These are phyloP conservation scores for Pseudonectria buxi DNA, from an alignment of 2,329 filamentous ascomycete genomes.

Conservation along the genomic window DNA sequence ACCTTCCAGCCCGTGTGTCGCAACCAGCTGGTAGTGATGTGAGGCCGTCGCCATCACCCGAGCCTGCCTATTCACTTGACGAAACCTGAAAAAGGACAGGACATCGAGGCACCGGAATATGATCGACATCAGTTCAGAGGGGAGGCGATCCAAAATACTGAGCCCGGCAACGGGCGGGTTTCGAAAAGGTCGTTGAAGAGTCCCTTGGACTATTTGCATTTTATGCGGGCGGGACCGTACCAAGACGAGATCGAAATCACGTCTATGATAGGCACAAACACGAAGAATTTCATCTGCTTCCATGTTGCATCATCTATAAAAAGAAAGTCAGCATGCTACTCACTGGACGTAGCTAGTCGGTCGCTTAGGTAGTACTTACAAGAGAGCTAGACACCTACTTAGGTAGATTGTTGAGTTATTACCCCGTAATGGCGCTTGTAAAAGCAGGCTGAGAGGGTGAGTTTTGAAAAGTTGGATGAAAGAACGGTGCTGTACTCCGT, in stretches of 20 bases:
- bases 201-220: not conserved
- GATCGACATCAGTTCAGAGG: not conserved
- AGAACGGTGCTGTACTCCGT: too few species aligned
- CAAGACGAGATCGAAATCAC: conserved; percentile 1
- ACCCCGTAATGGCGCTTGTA: too few species aligned
- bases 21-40: conserved; percentile 1
- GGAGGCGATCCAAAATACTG: not conserved
- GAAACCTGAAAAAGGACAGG: not conserved
- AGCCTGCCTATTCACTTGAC: not conserved
- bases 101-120: conserved; percentile 3
- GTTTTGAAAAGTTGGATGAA: too few species aligned
- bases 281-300: too few species aligned
- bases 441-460: too few species aligned
- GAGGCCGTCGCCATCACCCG: not conserved
- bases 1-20: not conserved
- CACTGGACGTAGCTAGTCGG: too few species aligned
- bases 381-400: too few species aligned
- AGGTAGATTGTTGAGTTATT: too few species aligned
- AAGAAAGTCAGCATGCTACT: too few species aligned
- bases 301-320: too few species aligned
- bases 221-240: conserved; percentile 2
- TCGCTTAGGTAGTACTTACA: too few species aligned
- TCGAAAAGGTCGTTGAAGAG: conserved; percentile 1
- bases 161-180: not conserved
- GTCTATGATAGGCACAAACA: conserved; percentile 8